Conservation (phyloP, 306 rosid genomes). For the Castanea mollissima region DNA sequence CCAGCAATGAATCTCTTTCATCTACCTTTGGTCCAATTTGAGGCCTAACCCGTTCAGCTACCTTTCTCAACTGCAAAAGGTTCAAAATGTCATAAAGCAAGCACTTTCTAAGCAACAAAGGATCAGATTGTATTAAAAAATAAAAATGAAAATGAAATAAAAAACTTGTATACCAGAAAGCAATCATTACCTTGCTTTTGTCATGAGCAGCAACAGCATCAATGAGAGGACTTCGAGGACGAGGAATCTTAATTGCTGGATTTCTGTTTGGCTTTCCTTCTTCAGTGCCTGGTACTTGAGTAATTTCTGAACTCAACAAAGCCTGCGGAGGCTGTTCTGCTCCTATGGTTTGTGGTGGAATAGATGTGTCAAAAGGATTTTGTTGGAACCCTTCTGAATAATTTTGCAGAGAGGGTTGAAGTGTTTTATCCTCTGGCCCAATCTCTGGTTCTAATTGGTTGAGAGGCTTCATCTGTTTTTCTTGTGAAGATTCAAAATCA, state of each 20-base stretch:
- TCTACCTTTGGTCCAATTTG: constrained; percentile 62
- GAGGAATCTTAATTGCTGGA: constrained; percentile 58
- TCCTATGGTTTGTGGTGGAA: constrained; percentile 32
- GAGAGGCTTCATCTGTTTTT: constrained; percentile 31
- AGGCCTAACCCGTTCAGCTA: constrained; percentile 65
- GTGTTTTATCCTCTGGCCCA: constrained; percentile 35
- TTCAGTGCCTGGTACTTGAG: constrained; percentile 35
- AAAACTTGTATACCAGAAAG: constrained; percentile 21
- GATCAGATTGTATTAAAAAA: background rate
- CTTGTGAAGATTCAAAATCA: constrained; percentile 29
- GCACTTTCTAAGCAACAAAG: constrained; percentile 22
- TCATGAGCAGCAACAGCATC: constrained; percentile 82
- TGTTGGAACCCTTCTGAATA: constrained; percentile 31
- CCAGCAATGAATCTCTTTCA: constrained; percentile 75
- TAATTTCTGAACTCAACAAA: constrained; percentile 35
- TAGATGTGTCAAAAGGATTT: constrained; percentile 29
- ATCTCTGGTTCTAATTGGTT: constrained; percentile 33
- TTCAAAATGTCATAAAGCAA: constrained; percentile 18
- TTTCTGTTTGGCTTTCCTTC: constrained; percentile 45
- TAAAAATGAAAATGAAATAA: background rate
- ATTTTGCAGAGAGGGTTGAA: constrained; percentile 30
- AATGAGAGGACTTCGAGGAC: constrained; percentile 65
- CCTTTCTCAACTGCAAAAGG: constrained; percentile 84
- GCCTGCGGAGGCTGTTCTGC: constrained; percentile 40
- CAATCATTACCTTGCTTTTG: constrained; percentile 78